Evolutionary conservation across 495 filamentous ascomycete genomes (phyloP), one percentile per base, ranked within the genome.

Genomic region (Trichoderma erinaceum): DNA sequence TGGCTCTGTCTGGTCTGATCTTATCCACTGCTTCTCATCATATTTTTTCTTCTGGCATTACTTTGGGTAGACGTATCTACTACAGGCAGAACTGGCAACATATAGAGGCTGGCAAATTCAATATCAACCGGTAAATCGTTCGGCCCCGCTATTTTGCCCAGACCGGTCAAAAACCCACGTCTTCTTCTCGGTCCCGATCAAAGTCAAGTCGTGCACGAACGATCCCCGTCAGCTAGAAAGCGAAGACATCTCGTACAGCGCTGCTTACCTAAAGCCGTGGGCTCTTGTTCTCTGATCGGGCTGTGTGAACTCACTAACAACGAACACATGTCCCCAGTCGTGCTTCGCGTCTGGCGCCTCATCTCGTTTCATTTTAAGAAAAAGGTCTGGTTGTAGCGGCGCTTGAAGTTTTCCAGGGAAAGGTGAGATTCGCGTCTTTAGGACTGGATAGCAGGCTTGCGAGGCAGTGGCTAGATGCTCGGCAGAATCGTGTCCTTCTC

Each of bases 81-180:
- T n/a, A n/a, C n/a, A n/a, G n/a, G n/a, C n/a, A n/a, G n/a, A n/a
- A n/a, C n/a, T n/a, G n/a, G n/a, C n/a, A n/a, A n/a, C n/a, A n/a
- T n/a, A n/a, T n/a, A n/a, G n/a, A n/a, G n/a, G n/a, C n/a, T n/a
- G n/a, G n/a, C n/a, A n/a, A n/a, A n/a, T n/a, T n/a, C n/a, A n/a
- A n/a, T n/a, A n/a, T n/a, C n/a, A n/a, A n/a, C n/a, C n/a, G n/a
- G n/a, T n/a, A n/a, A n/a, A n/a, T n/a, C n/a, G n/a, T n/a, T n/a
- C n/a, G n/a, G n/a, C n/a, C n/a, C n/a, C n/a, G n/a, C n/a, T n/a
- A n/a, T n/a, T n/a, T n/a, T n/a, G n/a, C n/a, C n/a, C n/a, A n/a
- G n/a, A n/a, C n/a, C n/a, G 75, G 73, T 81, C 77, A 73, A 81
- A 82, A 27, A 79, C 74, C 79, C 75, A 82, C 66, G 74, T 67